These are phyloP conservation scores for Pseudogymnoascus sp. DNA, from an alignment of 2,329 filamentous ascomycete genomes.

Conservation along the genomic window DNA sequence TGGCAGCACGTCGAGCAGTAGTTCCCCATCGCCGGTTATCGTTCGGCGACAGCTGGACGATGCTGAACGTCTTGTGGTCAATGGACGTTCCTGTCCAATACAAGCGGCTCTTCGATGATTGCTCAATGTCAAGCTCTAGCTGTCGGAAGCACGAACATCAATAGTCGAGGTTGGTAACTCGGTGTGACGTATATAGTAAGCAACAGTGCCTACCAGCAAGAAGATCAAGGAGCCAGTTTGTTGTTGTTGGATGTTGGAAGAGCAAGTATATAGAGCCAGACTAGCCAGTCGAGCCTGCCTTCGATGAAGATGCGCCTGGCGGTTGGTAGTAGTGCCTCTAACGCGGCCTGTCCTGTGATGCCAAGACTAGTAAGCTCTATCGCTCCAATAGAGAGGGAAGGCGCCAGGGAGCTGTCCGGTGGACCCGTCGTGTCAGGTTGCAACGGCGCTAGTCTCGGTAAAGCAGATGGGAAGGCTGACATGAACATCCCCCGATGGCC, in stretches of 20 bases:
- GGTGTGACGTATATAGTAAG: background rate
- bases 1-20: slow-evolving; percentile 56
- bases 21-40: slow-evolving; percentile 45
- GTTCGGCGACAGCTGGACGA: slow-evolving; percentile 14
- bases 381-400: background rate
- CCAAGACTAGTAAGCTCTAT: slow-evolving; percentile 7
- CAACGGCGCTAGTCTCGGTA: background rate
- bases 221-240: background rate
- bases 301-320: background rate
- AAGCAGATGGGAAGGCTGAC: background rate
- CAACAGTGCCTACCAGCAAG: background rate
- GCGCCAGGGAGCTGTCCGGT: slow-evolving; percentile 1
- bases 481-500: background rate
- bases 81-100: slow-evolving; percentile 3
- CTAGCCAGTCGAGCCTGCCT: slow-evolving; percentile 1
- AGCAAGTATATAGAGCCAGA: slow-evolving; percentile 1
- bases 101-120: slow-evolving; percentile 1
- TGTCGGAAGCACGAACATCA: background rate
- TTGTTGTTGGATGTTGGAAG: background rate
- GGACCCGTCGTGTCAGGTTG: background rate
- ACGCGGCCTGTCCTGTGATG: slow-evolving; percentile 4
- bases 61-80: background rate
- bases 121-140: slow-evolving; percentile 1
- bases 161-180: background rate
- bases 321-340: background rate